Evolutionary conservation across 495 filamentous ascomycete genomes (phyloP), one percentile per base, ranked within the genome.

Genomic region (Viridothelium virens): DNA sequence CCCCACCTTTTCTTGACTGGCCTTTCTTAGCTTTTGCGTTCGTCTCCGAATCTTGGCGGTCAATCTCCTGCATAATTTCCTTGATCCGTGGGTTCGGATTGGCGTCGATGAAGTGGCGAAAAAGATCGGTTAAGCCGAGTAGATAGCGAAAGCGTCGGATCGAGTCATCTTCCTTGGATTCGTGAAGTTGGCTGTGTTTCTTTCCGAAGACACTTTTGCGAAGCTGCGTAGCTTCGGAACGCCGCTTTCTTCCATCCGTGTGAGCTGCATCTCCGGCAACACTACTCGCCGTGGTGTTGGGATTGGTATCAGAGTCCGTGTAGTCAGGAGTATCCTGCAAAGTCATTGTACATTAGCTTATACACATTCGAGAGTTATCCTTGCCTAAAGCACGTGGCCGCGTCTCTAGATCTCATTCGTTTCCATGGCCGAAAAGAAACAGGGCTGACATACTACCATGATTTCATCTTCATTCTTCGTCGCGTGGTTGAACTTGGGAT

Each of bases 101-200:
- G 25, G 92, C 89, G 73, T 97, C 92, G 79, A 99, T 99, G 77
- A 99, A 99, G 77, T 99, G 95, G 67, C 95, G 90, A 81, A 99
- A 99, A 31, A 99, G 84, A 73, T 99, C 95, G 56, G 95, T 99
- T 61, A 97, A 80, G 36, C 95, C 95, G 6, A 99, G 84, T 1
- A 99, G 87, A 73, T 99, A 97, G 62, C 92, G 90, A 74, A 97
- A 98, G 74, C 95, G 83, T 70, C 94, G 86, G 73, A 96, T 91
- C 0, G 92, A 92, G 71, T 99, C 95, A 80, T 96, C 91, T 77
- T 97, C 93, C 91, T 97, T 97, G 39, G 88, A 92, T 72, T 93
- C 89, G 71, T 92, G 91, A 38, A 99, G 75, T 39, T 85, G 81
- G 70, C 92, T 89, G 70, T 97, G 94, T 76, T 99, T 97, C 79